Conservation (phyloP, 352 stramenopile genomes). For the Phytophthora vignae region DNA sequence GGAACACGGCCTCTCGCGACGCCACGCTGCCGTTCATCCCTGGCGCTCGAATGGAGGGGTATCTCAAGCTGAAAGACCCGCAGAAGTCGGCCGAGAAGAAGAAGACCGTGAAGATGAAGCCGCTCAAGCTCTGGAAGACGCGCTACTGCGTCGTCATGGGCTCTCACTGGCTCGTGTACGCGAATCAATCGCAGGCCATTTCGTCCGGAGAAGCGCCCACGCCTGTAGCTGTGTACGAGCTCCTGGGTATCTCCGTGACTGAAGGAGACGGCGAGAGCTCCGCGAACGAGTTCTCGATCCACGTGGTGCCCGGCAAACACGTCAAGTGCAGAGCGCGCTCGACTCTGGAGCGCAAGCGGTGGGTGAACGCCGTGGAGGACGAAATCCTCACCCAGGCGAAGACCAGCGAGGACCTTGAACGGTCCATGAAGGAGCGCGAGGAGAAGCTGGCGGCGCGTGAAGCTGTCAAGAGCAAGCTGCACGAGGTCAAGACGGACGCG, state of each 20-base stretch:
- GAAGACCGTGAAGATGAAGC: constrained; percentile 40
- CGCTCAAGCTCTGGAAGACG: constrained; percentile 53
- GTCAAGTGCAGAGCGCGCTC: constrained; percentile 68
- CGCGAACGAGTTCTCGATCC: constrained; percentile 35
- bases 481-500: constrained; percentile 58
- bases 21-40: constrained; percentile 62
- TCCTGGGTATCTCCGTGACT: constrained; percentile 42
- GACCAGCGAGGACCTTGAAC: constrained; percentile 45
- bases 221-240: constrained; percentile 64
- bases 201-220: constrained; percentile 27
- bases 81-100: constrained; percentile 26
- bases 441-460: constrained; percentile 50
- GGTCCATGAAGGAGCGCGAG: constrained; percentile 47
- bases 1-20: constrained; percentile 45
- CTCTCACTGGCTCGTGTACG: constrained; percentile 76
- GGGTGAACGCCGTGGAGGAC: constrained; percentile 75
- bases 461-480: constrained; percentile 60
- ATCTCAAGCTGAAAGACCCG: constrained; percentile 57
- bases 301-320: constrained; percentile 35
- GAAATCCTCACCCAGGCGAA: constrained; percentile 39
- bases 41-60: constrained; percentile 76
- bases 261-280: constrained; percentile 24
- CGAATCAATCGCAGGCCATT: constrained; percentile 65
- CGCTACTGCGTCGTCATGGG: constrained; percentile 80
- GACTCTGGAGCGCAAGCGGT: constrained; percentile 73